A percentile compares a stretch with the other conserved stretches of the same genome.
Conservation (phyloP, 441 rosid species). For the Pelargonium citronellum region DNA sequence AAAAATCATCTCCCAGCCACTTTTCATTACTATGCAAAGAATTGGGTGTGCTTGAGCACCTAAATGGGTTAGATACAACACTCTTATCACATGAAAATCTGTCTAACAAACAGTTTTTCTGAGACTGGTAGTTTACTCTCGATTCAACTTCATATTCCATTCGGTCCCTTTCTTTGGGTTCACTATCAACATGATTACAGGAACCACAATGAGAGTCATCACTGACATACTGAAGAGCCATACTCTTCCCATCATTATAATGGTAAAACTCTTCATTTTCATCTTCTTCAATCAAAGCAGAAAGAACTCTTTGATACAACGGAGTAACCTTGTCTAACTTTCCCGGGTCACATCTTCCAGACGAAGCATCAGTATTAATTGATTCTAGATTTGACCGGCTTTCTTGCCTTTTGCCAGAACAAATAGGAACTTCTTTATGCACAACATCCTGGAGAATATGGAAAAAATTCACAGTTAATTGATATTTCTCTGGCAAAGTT, state of each 20-base stretch:
- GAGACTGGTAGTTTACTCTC: constrained; percentile 50
- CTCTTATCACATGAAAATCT: constrained; percentile 56
- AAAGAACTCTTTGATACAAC: constrained; percentile 77
- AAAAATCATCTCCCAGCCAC: constrained; percentile 52
- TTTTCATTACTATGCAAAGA: constrained; percentile 19
- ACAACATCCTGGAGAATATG: constrained; percentile 41
- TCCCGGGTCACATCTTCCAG: constrained; percentile 45
- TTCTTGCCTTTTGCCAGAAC: constrained; percentile 35
- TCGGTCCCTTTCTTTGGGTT: constrained; percentile 64
- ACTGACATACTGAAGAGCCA: constrained; percentile 64
- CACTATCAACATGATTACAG: constrained; percentile 58
- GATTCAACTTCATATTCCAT: constrained; percentile 76
- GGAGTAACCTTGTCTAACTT: constrained; percentile 57
- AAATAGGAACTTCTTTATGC: constrained; percentile 34
- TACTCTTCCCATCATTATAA: constrained; percentile 49
- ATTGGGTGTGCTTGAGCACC: constrained; percentile 42
- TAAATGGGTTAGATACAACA: constrained; percentile 39
- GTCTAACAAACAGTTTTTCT: constrained; percentile 47
- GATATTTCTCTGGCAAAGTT: not conserved
- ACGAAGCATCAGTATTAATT: constrained; percentile 33
- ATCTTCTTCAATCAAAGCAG: constrained; percentile 92
- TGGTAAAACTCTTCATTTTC: constrained; percentile 54
- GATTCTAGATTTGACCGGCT: constrained; percentile 28
- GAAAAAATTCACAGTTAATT: constrained; percentile 11
- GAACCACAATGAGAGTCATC: constrained; percentile 85